Base-by-base conservation (phyloP, 768 basidiomycete genomes). In the Podaxis sp. region DNA sequence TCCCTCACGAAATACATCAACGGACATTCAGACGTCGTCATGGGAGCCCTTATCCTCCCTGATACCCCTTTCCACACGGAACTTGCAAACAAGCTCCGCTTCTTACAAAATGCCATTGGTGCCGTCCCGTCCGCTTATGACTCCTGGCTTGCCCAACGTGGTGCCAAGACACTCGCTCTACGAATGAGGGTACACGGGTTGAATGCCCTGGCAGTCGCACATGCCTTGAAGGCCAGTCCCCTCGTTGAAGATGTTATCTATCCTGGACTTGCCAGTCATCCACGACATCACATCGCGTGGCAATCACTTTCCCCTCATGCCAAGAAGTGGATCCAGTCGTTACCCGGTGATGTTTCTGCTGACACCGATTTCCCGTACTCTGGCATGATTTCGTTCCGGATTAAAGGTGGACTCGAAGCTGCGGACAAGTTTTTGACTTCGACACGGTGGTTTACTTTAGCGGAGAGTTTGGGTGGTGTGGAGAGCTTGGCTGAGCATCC, bases 1-100 rank as follows among this genome's bases (percentile, higher is more conserved):
- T 84, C 81, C 24, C 79, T 95, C 46, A 93, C 89, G 0, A 97
- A 99, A 75, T 97, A 96, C 78, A 80, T 96, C 70, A 93, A 94
- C 71, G 96, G 96, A 0, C 96, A 97, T 76, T 91, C 91, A 0
- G 96, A 99, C 72, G 92, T 96, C 71, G 81, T 97, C 69, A 92
- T 95, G 84, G 96, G 96, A 48, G 87, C 88, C 0, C 74, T 90
- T 59, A 86, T 95, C 67, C 81, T 95, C 5, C 87, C 91, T 8
- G 68, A 53, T 51, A 48, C 63, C 33, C 19, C 81, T 0, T 79
- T 81, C 57, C 83, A 85, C 60, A 64, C 76, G 3, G 72, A 74
- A 0, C 75, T 92, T 59, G 72, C 76, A 0, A 71, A 83, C 5
- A 83, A 80, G 57, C 80, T 98, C 22, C 84, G 89, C 0, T 99